Base-by-base conservation (phyloP, 1,139 yeast genomes). In the Scheffersomyces stambukii region DNA sequence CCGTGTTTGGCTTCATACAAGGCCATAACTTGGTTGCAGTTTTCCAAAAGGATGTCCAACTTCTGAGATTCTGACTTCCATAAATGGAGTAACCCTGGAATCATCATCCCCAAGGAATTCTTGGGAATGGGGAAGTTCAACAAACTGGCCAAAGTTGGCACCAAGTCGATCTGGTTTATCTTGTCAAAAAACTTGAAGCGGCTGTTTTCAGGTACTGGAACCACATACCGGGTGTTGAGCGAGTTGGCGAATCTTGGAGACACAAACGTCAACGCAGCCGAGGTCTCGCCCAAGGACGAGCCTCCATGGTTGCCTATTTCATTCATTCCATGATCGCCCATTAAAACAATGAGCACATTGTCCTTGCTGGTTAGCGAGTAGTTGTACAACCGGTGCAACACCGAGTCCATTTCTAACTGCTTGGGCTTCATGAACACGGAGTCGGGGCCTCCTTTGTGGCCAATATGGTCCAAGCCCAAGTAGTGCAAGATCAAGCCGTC, bases 271-370 rank as follows among this genome's bases (percentile, higher is more conserved):
- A 91, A 48, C 0, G 83, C 96, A 1, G 98, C 81, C 14, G 88
- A 81, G 0, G 96, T 91, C 52, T 91, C 98, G 1, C 96, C 95
- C 0, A 69, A 55, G 0, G 96, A 83, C 0, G 96, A 84, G 0
- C 96, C 98, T 8, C 98, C 98, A 51, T 91, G 98, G 45, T 91
- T 91, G 0, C 98, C 98, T 3, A 79, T 75, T 29, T 79, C 85
- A 46, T 84, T 85, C 97, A 89, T 89, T 2, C 97, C 97, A 53
- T 89, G 97, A 47, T 89, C 97, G 1, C 98, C 98, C 63, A 85
- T 63, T 1, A 91, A 74, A 6, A 91, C 75, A 19, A 91, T 58
- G 25, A 91, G 53, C 4, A 40, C 31, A 0, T 95, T 81, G 16
- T 78, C 72, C 23, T 69, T 65, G 4, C 32, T 14, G 3, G 42